Base-by-base conservation (phyloP, 2,329 filamentous ascomycete species). In the Aspergillus sp. region DNA sequence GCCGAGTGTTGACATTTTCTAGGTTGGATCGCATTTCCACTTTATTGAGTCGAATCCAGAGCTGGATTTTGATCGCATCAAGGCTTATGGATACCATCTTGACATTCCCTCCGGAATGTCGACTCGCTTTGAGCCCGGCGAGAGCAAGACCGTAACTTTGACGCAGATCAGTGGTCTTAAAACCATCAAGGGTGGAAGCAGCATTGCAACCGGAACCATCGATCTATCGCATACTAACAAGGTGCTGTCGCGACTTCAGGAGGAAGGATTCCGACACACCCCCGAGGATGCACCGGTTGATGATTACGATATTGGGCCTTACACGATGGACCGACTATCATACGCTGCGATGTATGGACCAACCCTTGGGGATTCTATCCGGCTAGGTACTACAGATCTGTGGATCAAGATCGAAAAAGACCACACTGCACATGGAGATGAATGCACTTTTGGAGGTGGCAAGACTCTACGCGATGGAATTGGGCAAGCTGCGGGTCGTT, bases 371-470 rank as follows among this genome's bases (percentile, higher is more conserved):
- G 93, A 98, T 75, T 70, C 87, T 15, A 86, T 98, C 35, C 82
- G 90, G 25, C 78, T 98, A 17, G 93, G 91, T 1, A 83, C 85
- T 61, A 98, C 93, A 3, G 89, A 96, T 72, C 81, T 98, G 9
- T 97, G 93, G 92, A 82, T 98, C 68, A 86, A 87, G 73, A 90
- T 98, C 5, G 93, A 98, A 77, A 89, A 87, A 61, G 93, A 98
- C 70, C 79, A 89, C 66, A 93, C 93, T 0, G 79, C 81, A 4
- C 96, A 96, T 70, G 93, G 93, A 7, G 93, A 98, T 62, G 93
- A 98, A 77, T 97, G 93, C 73, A 89, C 92, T 63, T 98, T 98
- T 74, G 93, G 93, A n/a, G 93, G 93, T 45, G 93, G 93, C 47
- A 98, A 98, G 82, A 95, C 91, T 37, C 77, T 98, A 58, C 85